Base-by-base conservation (phyloP, 2,329 filamentous ascomycete genomes). In the Talaromyces amestolkiae region DNA sequence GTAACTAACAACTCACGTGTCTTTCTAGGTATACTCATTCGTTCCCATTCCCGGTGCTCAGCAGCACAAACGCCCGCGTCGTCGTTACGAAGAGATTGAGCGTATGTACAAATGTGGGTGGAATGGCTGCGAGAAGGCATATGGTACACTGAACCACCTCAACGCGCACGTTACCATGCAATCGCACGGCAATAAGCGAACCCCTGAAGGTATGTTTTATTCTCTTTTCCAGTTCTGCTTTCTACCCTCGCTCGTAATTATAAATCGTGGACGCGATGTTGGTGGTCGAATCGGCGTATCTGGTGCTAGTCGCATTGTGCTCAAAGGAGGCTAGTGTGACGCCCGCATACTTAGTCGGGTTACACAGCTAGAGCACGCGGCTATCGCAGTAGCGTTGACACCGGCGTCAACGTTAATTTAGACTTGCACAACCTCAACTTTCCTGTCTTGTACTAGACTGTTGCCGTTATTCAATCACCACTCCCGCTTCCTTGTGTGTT, bases 81-180 rank as follows among this genome's bases (percentile, higher is more conserved):
- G 95, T 73, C 88, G 95, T 63, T 99, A 97, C 73, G 95, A 99
- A 79, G 95, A 99, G 77, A 99, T 99, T 72, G 95, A 99, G 82
- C 89, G 95, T 75, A 98, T 99, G 95, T 98, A 99, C 84, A 98
- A 98, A 80, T 99, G 95, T 75, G 95, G 94, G 31, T 98, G 93
- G 92, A 94, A 97, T 70, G 93, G 93, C 9, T 99, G 95, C 75
- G 95, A 99, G 80, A 99, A 99, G 81, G 95, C 95, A 2, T 99
- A 99, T 72, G 95, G 95, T 67, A 99, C 95, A 58, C 81, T 99
- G 68, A 99, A 99, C 78, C 95, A 99, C 77, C 79, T 99, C 71
- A 99, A 99, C 75, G 95, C 95, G 45, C 95, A 99, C 75, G 95
- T 99, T 58, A 98, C 95, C 15, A 98, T 98, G 95, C 95, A 99